Base-by-base conservation (phyloP, 129 eudicot species). In the Dittrichia graveolens region DNA sequence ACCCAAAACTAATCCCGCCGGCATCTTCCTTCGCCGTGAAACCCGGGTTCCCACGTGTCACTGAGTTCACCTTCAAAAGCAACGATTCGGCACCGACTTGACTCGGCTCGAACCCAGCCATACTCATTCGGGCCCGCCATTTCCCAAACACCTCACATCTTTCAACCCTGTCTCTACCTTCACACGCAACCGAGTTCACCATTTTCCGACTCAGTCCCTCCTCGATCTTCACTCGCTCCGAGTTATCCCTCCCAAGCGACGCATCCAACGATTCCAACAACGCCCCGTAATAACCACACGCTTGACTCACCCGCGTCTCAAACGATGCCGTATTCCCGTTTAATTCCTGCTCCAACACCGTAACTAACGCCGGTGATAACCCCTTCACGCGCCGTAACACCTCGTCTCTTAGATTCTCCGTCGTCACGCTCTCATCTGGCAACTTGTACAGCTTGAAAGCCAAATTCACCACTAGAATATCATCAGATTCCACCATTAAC, bases 61-160 rank as follows among this genome's bases (percentile, higher is more conserved):
- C 85, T 14, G 91, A 79, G 83, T 84, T 85, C 12, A 86, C 82
- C 62, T 77, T 84, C 19, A 35, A 43, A 8, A 86, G 84, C 18
- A 93, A 80, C 59, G 95, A 79, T 64, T 83, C 96, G 0, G 72
- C 85, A 2, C 85, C 72, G 64, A 40, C 69, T 75, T 75, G 89
- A 68, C 91, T 81, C 84, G 75, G n/a, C 69, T 65, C 65, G 76
- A 89, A 93, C 87, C 98, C 96, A 40, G 98, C 98, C 98, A 93
- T 93, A 3, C 92, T 73, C 96, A 93, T 79, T 18, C 98, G 83
- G 78, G 96, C 98, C 90, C 96, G 73, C 98, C 98, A 93, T 90
- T 93, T 93, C 52, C 98, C 98, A 40, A 93, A 89, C 76, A 87
- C 90, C 82, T 93, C 98, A 84, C 92, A 90, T 76, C 98, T 86